Conservation (phyloP, 257 asterid species). For the Gardenia jasminoides region DNA sequence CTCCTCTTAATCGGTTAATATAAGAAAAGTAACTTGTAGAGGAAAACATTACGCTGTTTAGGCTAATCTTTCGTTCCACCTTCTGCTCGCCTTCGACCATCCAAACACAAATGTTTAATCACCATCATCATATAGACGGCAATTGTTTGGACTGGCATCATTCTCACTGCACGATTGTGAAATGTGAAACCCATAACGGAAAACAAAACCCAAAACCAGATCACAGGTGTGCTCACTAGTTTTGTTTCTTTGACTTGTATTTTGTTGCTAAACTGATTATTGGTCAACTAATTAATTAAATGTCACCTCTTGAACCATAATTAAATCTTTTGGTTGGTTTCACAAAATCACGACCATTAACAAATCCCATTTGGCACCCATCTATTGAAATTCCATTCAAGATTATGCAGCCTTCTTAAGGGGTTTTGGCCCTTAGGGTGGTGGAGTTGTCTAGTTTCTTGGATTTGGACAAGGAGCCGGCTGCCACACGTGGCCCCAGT, state of each 20-base stretch:
- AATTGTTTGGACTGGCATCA: neutral
- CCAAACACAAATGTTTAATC: neutral
- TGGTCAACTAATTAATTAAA: slow-evolving; percentile 1
- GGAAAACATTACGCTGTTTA: no score
- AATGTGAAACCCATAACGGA: slow-evolving; percentile 4
- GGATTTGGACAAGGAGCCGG: slow-evolving; percentile 19
- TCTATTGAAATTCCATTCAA: neutral
- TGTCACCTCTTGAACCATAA: slow-evolving; percentile 7
- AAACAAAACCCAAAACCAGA: neutral
- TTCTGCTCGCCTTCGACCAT: neutral
- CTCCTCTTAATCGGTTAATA: no score
- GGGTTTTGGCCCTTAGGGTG: neutral
- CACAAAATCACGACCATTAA: neutral
- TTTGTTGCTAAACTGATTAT: slow-evolving; percentile 8
- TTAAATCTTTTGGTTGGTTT: neutral
- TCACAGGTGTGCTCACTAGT: neutral
- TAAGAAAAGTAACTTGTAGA: no score
- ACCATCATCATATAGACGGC: slow-evolving; percentile 9
- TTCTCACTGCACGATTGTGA: neutral
- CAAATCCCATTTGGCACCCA: slow-evolving; percentile 9
- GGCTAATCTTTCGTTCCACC: no score
- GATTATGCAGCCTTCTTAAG: neutral
- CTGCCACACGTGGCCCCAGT: slow-evolving; percentile 21
- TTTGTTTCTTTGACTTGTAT: slow-evolving; percentile 17
- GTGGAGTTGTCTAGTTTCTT: neutral